phyloP scores from a whole-genome alignment of 2,329 filamentous ascomycete species.

The Aspergillus novoparasiticus region DNA sequence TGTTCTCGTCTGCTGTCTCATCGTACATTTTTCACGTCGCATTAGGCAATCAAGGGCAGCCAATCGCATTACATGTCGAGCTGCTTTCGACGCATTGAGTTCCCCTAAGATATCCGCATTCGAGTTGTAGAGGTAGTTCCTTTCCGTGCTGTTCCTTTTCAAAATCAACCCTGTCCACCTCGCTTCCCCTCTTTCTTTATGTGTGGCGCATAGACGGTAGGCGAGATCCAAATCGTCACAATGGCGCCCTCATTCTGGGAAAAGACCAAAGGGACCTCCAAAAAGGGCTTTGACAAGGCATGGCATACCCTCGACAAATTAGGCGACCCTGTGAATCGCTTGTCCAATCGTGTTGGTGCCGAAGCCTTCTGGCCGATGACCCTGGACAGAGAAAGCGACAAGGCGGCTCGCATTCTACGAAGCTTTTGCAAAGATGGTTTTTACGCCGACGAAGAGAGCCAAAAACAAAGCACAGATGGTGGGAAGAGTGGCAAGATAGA shows the following conservation, averaged over 20 bases:
- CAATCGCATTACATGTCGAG: constrained; percentile 14
- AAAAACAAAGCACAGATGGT: constrained; percentile 39
- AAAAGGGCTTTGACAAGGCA: constrained; percentile 73
- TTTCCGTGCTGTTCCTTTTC: neutral
- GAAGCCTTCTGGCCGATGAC: constrained; percentile 86
- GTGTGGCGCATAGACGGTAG: neutral
- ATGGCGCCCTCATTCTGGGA: constrained; percentile 58
- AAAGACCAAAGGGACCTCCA: constrained; percentile 54
- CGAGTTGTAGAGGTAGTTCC: constrained; percentile 13
- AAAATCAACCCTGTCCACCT: neutral
- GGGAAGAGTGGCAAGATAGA: constrained; percentile 48
- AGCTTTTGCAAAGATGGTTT: constrained; percentile 86
- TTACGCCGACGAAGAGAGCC: constrained; percentile 61
- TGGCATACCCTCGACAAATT: constrained; percentile 69
- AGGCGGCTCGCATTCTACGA: constrained; percentile 83
- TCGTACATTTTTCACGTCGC: constrained; percentile 7
- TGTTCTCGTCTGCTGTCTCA: constrained; percentile 4
- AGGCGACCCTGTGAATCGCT: constrained; percentile 74
- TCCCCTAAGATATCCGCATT: neutral
- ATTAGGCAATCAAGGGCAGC: constrained; percentile 15
- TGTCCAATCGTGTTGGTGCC: constrained; percentile 78
- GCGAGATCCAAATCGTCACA: constrained; percentile 11
- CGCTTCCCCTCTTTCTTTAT: neutral
- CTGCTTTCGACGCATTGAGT: constrained; percentile 19
- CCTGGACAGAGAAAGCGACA: constrained; percentile 86